Conservation (phyloP, 805 yeast genomes). For the Kregervanrija delftensis region DNA sequence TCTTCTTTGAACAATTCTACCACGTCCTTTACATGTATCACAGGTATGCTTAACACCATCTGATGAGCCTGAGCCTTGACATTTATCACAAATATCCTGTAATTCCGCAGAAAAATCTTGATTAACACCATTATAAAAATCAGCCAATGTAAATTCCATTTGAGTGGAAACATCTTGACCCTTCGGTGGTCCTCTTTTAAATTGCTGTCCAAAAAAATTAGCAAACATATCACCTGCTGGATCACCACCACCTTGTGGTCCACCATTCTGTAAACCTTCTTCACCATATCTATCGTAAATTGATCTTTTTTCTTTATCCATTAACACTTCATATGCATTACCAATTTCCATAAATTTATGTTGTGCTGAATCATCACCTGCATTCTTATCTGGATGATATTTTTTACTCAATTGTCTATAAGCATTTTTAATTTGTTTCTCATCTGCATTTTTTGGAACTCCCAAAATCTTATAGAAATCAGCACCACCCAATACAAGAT, state of each 20-base stretch:
- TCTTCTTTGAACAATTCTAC: conserved; percentile 54
- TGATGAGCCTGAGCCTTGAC: conserved; percentile 80
- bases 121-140: conserved; percentile 65
- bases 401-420: conserved; percentile 76
- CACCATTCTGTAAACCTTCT: conserved; percentile 62
- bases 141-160: conserved; percentile 51
- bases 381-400: conserved; percentile 93
- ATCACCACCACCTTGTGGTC: conserved; percentile 36
- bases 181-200: conserved; percentile 36
- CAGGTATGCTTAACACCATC: conserved; percentile 71
- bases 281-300: conserved; percentile 74
- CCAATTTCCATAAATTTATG: conserved; percentile 85
- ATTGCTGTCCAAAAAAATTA: conserved; percentile 41
- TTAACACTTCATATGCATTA: conserved; percentile 84
- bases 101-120: conserved; percentile 56
- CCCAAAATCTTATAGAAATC: conserved; percentile 59
- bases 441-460: conserved; percentile 59
- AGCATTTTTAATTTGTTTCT: conserved; percentile 78
- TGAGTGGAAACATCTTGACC: conserved; percentile 60
- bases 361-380: conserved; percentile 74
- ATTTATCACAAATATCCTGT: conserved; percentile 68
- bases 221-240: conserved; percentile 57
- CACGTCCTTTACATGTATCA: conserved; percentile 66
- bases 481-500: conserved; percentile 26
- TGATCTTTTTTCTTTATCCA: conserved; percentile 60